Evolutionary conservation across 2,329 filamentous ascomycete species (phyloP).

Genomic region (Hansfordia pulvinata): DNA sequence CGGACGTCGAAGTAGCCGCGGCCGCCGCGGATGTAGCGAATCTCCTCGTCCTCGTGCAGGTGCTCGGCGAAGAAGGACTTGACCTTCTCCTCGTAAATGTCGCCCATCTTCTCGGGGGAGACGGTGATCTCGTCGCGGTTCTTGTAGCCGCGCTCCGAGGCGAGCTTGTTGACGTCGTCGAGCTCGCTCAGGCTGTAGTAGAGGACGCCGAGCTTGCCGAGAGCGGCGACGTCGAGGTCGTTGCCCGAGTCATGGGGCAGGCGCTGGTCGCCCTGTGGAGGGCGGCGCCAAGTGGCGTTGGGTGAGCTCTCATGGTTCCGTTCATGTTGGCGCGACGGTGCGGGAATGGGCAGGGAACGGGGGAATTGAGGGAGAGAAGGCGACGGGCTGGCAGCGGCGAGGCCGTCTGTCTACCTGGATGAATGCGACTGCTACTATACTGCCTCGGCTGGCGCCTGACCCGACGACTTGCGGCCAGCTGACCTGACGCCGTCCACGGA

Average conservation of each 20-base stretch:
- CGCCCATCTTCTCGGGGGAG: constrained; percentile 74
- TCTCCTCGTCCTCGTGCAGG: constrained; percentile 96
- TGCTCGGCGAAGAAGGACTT: constrained; percentile 92
- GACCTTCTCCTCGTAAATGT: constrained; percentile 83
- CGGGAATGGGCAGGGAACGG: constrained; percentile 2
- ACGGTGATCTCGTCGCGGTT: constrained; percentile 92
- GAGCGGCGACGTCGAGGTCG: constrained; percentile 47
- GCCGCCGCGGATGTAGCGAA: constrained; percentile 82
- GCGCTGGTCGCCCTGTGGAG: constrained; percentile 75
- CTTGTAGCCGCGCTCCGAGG: constrained; percentile 66
- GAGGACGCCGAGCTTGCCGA: constrained; percentile 64
- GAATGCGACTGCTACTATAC: too few relatives aligned
- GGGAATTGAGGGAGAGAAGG: too few relatives aligned
- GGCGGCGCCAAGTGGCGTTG: constrained; percentile 2
- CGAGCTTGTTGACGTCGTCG: constrained; percentile 59
- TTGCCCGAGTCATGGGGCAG: constrained; percentile 77
- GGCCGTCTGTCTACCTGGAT: too few relatives aligned
- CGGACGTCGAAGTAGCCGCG: constrained; percentile 90
- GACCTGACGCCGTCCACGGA: too few relatives aligned
- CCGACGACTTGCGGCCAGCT: too few relatives aligned
- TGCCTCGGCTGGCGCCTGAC: too few relatives aligned
- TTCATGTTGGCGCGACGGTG: background rate
- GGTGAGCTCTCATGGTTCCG: constrained; percentile 4
- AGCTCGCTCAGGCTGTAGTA: constrained; percentile 58
- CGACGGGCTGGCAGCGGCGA: too few relatives aligned